A percentile compares a stretch with the other conserved stretches of the same genome.
Conservation (phyloP, 495 filamentous ascomycete species). For the Xeromyces bisporus region DNA sequence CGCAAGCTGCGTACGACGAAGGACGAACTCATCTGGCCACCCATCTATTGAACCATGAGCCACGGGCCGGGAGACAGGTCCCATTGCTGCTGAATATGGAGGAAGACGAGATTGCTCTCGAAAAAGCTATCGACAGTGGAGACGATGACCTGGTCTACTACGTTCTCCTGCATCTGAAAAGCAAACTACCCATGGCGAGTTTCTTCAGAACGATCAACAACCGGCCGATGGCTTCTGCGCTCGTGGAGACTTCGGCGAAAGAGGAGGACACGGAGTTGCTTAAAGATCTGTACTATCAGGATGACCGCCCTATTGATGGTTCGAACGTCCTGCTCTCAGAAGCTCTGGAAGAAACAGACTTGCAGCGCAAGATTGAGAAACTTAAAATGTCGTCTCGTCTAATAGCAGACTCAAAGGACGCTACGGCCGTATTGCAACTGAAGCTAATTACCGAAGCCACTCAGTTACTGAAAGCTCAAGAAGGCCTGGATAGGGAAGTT, state of each 20-base stretch:
- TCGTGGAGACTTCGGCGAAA: constrained; percentile 70
- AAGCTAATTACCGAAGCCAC: constrained; percentile 60
- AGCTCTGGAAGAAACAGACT: constrained; percentile 48
- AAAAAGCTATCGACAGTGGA: constrained; percentile 92
- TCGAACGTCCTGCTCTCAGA: constrained; percentile 74
- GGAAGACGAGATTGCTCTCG: constrained; percentile 85
- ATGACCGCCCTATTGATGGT: constrained; percentile 81
- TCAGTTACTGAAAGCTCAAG: constrained; percentile 66
- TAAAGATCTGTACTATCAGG: constrained; percentile 95
- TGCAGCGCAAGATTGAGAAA: constrained; percentile 56
- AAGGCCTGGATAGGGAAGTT: constrained; percentile 67
- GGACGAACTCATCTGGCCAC: constrained; percentile 75
- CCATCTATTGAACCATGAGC: constrained; percentile 80
- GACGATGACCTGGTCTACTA: constrained; percentile 85
- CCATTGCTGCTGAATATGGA: constrained; percentile 90
- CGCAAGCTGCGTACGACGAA: constrained; percentile 89
- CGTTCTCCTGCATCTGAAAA: constrained; percentile 76
- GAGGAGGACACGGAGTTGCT: constrained; percentile 66
- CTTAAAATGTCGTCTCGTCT: constrained; percentile 68
- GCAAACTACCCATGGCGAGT: constrained; percentile 71
- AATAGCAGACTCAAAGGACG: constrained; percentile 68
- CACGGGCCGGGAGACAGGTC: constrained; percentile 84
- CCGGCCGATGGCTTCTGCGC: constrained; percentile 70
- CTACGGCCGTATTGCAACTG: constrained; percentile 46
- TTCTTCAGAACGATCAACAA: constrained; percentile 89